Conservation (phyloP, 768 basidiomycete species). For the Tricholoma saponaceum region DNA sequence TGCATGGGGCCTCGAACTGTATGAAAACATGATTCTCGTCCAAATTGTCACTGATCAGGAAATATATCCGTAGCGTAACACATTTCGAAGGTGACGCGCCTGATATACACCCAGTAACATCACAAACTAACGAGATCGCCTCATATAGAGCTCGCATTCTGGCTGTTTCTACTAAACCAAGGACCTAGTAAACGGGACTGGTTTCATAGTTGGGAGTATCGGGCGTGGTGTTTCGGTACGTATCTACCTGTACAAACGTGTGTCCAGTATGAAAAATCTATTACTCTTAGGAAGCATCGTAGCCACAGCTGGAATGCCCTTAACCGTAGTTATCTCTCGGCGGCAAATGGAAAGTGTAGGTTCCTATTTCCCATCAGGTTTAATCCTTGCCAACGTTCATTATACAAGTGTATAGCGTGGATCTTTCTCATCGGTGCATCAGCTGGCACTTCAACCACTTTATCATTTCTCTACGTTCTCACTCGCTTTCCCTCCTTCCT, state of each 20-base stretch:
- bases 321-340: conserved; percentile 59
- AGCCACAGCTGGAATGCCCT: conserved; percentile 68
- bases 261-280: conserved; percentile 8
- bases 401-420: conserved; percentile 60
- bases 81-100: conserved; percentile 69
- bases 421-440: conserved; percentile 72
- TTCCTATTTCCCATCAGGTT: conserved; percentile 5
- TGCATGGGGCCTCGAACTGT: conserved; percentile 80
- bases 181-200: conserved; percentile 66
- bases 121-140: neutral
- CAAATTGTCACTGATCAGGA: conserved; percentile 1
- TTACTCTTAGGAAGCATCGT: conserved; percentile 50
- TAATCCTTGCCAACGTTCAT: conserved; percentile 5
- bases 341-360: conserved; percentile 54
- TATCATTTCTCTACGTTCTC: conserved; percentile 71
- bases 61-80: conserved; percentile 47
- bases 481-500: conserved; percentile 70
- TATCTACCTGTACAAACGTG: conserved; percentile 1
- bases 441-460: conserved; percentile 61
- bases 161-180: conserved; percentile 80
- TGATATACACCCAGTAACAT: neutral
- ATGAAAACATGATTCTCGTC: conserved; percentile 19
- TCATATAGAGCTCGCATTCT: conserved; percentile 66
- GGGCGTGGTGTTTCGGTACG: conserved; percentile 65
- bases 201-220: conserved; percentile 81